phyloP scores from a whole-genome alignment of 805 yeast species.

The Hanseniaspora guilliermondii region DNA sequence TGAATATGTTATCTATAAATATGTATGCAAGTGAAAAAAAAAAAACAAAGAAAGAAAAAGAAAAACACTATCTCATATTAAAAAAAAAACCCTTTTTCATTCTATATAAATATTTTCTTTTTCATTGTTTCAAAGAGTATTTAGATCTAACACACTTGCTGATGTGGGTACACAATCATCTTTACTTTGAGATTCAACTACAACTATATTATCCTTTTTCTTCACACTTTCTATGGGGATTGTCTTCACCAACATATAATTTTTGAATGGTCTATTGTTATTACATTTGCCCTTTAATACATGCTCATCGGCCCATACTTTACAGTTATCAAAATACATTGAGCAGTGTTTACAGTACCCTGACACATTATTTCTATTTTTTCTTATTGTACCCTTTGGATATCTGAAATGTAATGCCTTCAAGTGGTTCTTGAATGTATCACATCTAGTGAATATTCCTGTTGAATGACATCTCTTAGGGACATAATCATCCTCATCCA shows the following conservation, averaged over 20 bases:
- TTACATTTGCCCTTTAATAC: conserved; percentile 31
- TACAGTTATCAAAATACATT: conserved; percentile 50
- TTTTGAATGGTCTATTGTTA: conserved; percentile 6
- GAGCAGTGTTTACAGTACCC: conserved; percentile 78
- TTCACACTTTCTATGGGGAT: not conserved
- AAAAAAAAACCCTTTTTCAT: no score
- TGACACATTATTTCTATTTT: conserved; percentile 50
- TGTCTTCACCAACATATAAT: not conserved
- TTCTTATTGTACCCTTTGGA: conserved; percentile 75
- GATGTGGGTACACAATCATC: not conserved
- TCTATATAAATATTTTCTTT: no score
- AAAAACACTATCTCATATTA: no score
- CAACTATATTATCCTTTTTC: not conserved
- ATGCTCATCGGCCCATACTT: conserved; percentile 67
- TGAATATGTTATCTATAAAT: no score
- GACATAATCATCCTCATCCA: conserved; percentile 15
- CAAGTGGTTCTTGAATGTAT: conserved; percentile 81
- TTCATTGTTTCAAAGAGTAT: not conserved
- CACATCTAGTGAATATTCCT: conserved; percentile 81
- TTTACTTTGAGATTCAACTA: not conserved
- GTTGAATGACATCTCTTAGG: conserved; percentile 53
- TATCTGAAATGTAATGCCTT: conserved; percentile 82
- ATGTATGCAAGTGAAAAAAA: no score
- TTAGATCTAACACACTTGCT: conserved; percentile 6
- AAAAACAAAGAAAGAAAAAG: no score